Base-by-base conservation (phyloP, 176 grass and related monocot genomes). In the Cenchrus fungigraminus region DNA sequence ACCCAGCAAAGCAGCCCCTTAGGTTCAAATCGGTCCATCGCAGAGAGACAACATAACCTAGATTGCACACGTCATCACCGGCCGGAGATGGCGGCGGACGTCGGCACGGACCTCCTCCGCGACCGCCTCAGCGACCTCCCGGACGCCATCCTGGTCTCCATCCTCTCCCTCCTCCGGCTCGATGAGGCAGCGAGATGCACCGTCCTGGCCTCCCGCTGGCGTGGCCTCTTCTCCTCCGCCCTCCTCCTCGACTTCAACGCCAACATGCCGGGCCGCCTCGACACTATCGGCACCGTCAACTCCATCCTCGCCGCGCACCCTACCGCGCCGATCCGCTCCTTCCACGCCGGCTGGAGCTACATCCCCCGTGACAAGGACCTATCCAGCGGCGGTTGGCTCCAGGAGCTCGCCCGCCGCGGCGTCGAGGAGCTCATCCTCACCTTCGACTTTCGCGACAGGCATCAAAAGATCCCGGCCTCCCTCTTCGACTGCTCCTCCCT, bases 1-100 rank as follows among this genome's bases (percentile, higher is more conserved):
- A 85, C 78, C 86, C 97, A 12, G 20, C 84, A 40, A 94, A 99
- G 71, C 94, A 99, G 74, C 25, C 8, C 45, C 45, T 46, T 46
- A 8, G 45, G 45, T 5, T 54, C 52, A 16, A 54, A 54, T 54
- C 52, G 52, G 49, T 51, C 11, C 52, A 54, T 25, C 25, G 52
- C 13, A 54, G 3, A 54, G 13, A 15, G 15, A 16, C 54, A 17
- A 16, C 54, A 19, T 19, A 19, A 56, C 54, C 54, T 56, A 56
- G 16, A 17, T 56, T 7, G 16, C 54, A 19, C 54, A 56, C 52
- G 13, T 54, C 52, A 15, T 54, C 52, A 54, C 52, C 52, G 52
- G 3, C 54, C 16, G 54, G 54, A 17, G 54, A 56, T 56, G 54
- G 54, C 54, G 54, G 4, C 16, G 54, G 54, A 56, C 14, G 54